Evolutionary conservation across 495 filamentous ascomycete genomes (phyloP).

Genomic region (Astrocystis sublimbata): DNA sequence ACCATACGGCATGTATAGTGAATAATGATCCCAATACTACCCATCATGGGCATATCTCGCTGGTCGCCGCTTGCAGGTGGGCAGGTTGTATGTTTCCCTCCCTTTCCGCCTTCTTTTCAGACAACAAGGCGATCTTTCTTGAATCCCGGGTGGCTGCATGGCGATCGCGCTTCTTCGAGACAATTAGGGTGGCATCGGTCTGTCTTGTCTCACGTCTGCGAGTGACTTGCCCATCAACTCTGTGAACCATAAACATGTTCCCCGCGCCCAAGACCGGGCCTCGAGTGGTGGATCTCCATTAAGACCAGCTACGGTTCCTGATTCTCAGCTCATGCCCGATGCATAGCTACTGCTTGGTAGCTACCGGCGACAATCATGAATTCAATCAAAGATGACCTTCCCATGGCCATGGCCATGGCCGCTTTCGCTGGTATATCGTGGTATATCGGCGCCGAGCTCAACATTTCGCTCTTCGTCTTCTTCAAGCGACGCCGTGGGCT

Average conservation of each 20-base stretch:
- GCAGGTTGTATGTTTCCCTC: neutral
- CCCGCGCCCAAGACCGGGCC: slow-evolving; percentile 9
- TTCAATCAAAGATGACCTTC: slow-evolving; percentile 14
- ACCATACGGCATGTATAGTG: no score
- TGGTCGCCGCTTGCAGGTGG: slow-evolving; percentile 1
- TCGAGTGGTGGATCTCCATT: slow-evolving; percentile 10
- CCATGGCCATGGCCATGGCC: slow-evolving; percentile 44
- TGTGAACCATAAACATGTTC: slow-evolving; percentile 14
- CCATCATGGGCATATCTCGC: neutral
- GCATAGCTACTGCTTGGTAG: slow-evolving; percentile 8
- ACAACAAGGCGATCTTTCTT: neutral
- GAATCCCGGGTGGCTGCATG: slow-evolving; percentile 10
- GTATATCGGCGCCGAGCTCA: slow-evolving; percentile 59
- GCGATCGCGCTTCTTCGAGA: slow-evolving; percentile 3
- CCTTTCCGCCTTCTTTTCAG: neutral
- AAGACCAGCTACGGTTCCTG: neutral
- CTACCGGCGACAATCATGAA: slow-evolving; percentile 10
- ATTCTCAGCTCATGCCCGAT: slow-evolving; percentile 4
- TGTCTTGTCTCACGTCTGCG: slow-evolving; percentile 6
- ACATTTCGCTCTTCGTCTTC: slow-evolving; percentile 56
- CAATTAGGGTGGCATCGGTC: neutral
- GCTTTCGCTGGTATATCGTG: slow-evolving; percentile 55
- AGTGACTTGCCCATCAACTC: neutral
- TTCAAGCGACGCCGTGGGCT: slow-evolving; percentile 55
- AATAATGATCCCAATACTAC: no score